Conservation (phyloP, 169 alveolate species). For the Plasmodium vivax region DNA sequence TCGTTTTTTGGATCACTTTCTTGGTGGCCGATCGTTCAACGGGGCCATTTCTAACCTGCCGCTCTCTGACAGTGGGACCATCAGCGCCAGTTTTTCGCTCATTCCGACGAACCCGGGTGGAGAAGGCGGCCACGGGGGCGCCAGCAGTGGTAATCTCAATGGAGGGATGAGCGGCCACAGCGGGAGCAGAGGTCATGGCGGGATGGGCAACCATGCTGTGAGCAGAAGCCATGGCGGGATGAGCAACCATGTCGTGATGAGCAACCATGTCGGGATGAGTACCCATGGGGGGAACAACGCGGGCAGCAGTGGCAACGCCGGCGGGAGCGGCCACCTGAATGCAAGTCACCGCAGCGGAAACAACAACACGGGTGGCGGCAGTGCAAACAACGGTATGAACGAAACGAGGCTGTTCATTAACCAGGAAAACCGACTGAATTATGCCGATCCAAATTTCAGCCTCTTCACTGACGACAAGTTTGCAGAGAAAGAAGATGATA, state of each 20-base stretch:
- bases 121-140: neutral
- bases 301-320: neutral
- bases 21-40: constrained; percentile 34
- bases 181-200: too few relatives aligned
- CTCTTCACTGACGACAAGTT: constrained; percentile 43
- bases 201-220: too few relatives aligned
- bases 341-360: neutral
- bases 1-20: constrained; percentile 53
- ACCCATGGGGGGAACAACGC: neutral
- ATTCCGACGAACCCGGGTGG: neutral
- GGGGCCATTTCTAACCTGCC: constrained; percentile 1
- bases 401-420: constrained; percentile 5
- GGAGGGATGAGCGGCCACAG: neutral
- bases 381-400: neutral
- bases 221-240: too few relatives aligned
- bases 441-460: constrained; percentile 19
- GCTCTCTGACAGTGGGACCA: neutral
- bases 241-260: too few relatives aligned
- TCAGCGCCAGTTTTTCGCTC: neutral
- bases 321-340: neutral
- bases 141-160: neutral
- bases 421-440: constrained; percentile 28
- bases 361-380: neutral
- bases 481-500: constrained; percentile 71
- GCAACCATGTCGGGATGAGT: neutral